A percentile compares a stretch with the other conserved stretches of the same genome.
Conservation (phyloP, 192 early-diverging fungal species). For the Linnemannia hyalina region DNA sequence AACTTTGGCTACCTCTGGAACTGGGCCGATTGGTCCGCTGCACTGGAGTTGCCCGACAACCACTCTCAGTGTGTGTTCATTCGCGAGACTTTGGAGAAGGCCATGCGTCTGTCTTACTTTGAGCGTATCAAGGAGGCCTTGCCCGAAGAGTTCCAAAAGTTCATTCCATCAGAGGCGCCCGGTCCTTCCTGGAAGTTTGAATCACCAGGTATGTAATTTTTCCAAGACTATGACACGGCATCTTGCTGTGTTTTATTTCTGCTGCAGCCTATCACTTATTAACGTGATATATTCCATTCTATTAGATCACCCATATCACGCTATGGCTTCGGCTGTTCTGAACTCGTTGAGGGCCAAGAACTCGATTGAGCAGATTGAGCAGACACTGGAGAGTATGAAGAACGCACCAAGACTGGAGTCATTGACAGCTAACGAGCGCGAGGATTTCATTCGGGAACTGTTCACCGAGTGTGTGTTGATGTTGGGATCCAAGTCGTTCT, state of each 20-base stretch:
- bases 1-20: conserved; percentile 94
- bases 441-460: conserved; percentile 73
- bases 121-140: conserved; percentile 87
- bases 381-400: conserved; percentile 59
- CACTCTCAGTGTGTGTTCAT: conserved; percentile 81
- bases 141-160: conserved; percentile 72
- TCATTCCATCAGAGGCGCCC: conserved; percentile 76
- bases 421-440: conserved; percentile 53
- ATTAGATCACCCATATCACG: conserved; percentile 58
- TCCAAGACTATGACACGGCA: background rate
- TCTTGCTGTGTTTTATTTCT: background rate
- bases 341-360: conserved; percentile 61
- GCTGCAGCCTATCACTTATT: too few species aligned
- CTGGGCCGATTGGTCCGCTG: conserved; percentile 85
- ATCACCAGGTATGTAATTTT: conserved; percentile 53
- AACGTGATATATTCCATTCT: background rate
- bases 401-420: conserved; percentile 46
- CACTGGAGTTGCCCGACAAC: conserved; percentile 61
- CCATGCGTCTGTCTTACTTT: conserved; percentile 89
- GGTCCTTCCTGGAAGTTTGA: conserved; percentile 80
- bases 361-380: conserved; percentile 61
- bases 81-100: conserved; percentile 88
- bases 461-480: conserved; percentile 89
- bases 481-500: conserved; percentile 94
- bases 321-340: conserved; percentile 56